Conservation (phyloP, 306 rosid species). For the Fagus crenata region DNA sequence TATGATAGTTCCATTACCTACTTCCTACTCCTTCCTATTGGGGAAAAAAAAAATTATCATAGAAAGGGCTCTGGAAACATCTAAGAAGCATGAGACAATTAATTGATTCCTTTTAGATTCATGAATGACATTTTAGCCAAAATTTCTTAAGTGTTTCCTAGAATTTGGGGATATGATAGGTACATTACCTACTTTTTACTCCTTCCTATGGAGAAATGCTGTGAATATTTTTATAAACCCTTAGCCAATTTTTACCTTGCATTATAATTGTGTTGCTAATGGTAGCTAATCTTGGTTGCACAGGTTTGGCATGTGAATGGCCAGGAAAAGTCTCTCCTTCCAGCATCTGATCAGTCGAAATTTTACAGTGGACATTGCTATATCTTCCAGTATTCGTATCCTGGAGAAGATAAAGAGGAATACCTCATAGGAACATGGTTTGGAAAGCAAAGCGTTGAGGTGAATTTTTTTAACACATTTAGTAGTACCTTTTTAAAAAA, state of each 20-base stretch:
- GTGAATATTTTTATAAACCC: slow-evolving; percentile 19
- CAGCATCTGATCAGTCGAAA: slow-evolving; percentile 81
- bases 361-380: slow-evolving; percentile 90
- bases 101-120: slow-evolving; percentile 16
- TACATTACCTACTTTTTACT: slow-evolving; percentile 11
- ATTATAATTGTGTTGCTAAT: slow-evolving; percentile 33
- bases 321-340: slow-evolving; percentile 71
- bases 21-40: background rate
- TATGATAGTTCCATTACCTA: slow-evolving; percentile 6
- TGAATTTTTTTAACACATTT: slow-evolving; percentile 35
- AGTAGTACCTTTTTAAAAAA: slow-evolving; percentile 3
- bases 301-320: slow-evolving; percentile 95
- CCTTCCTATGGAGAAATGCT: slow-evolving; percentile 18
- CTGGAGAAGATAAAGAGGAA: slow-evolving; percentile 95
- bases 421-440: slow-evolving; percentile 87
- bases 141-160: slow-evolving; percentile 3
- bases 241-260: slow-evolving; percentile 14
- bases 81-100: background rate
- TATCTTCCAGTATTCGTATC: slow-evolving; percentile 83
- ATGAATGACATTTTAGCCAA: slow-evolving; percentile 17
- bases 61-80: slow-evolving; percentile 7
- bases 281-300: slow-evolving; percentile 31
- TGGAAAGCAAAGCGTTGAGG: slow-evolving; percentile 91
- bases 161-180: slow-evolving; percentile 23
- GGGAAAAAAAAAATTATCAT: background rate